A percentile compares a stretch with the other conserved stretches of the same genome.
Evolutionary conservation across 2,329 filamentous ascomycete species (phyloP).

Genomic region (Chaetoscypha palmicola): DNA sequence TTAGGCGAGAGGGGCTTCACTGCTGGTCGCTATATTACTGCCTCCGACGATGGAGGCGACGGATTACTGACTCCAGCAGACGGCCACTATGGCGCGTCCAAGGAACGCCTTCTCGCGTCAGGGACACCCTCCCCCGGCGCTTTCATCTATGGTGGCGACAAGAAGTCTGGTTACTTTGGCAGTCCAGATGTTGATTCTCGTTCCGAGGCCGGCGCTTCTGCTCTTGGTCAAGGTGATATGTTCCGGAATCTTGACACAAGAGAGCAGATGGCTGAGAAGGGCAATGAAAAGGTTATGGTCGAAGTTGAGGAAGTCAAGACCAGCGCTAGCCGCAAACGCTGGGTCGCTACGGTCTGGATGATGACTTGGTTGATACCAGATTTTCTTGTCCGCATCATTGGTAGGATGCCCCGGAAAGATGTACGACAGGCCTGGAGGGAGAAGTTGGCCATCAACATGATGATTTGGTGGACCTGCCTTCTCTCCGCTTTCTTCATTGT

Average conservation of each 20-base stretch:
- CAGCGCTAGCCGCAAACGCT: slow-evolving; percentile 77
- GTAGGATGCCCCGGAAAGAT: slow-evolving; percentile 86
- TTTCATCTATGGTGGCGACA: slow-evolving; percentile 66
- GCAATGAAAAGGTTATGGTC: slow-evolving; percentile 80
- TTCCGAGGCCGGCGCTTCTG: slow-evolving; percentile 88
- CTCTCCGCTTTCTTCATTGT: slow-evolving; percentile 84
- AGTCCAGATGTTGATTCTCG: slow-evolving; percentile 65
- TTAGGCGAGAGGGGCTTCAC: slow-evolving; percentile 56
- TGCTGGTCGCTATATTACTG: slow-evolving; percentile 44
- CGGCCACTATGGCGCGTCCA: slow-evolving; percentile 51
- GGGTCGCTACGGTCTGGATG: slow-evolving; percentile 76
- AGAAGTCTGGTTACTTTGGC: slow-evolving; percentile 74
- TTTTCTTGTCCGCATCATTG: slow-evolving; percentile 67
- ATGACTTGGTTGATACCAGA: slow-evolving; percentile 87
- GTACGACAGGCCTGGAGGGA: slow-evolving; percentile 95
- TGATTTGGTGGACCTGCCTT: slow-evolving; percentile 85
- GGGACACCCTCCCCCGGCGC: slow-evolving; percentile 50
- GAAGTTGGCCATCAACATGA: slow-evolving; percentile 94
- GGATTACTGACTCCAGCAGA: slow-evolving; percentile 50
- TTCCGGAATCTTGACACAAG: slow-evolving; percentile 94
- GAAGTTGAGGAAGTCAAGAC: slow-evolving; percentile 82
- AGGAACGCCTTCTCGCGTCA: slow-evolving; percentile 48
- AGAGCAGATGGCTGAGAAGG: slow-evolving; percentile 90
- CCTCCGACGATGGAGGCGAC: slow-evolving; percentile 57
- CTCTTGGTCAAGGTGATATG: slow-evolving; percentile 89